Conservation (phyloP, 2,329 filamentous ascomycete genomes). For the Hypomyces rosellus region DNA sequence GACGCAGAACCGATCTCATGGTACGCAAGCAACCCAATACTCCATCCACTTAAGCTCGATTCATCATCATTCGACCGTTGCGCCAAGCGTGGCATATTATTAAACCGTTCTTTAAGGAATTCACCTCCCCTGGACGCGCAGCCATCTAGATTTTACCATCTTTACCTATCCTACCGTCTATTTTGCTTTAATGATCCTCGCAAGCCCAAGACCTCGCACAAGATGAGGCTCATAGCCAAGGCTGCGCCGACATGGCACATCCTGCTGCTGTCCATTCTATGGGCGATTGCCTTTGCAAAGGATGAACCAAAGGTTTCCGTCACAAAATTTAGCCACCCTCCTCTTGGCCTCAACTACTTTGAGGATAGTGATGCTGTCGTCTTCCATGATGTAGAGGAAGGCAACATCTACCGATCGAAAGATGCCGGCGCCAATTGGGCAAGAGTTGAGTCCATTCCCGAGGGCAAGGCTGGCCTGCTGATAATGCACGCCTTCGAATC, state of each 20-base stretch:
- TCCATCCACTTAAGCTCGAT: not conserved
- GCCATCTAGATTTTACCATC: not conserved
- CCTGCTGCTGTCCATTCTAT: conserved; percentile 45
- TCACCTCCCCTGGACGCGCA: not conserved
- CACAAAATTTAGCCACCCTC: conserved; percentile 59
- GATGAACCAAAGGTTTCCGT: conserved; percentile 60
- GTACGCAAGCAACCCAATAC: conserved; percentile 10
- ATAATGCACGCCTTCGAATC: conserved; percentile 73
- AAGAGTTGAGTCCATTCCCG: conserved; percentile 55
- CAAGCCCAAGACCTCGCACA: conserved; percentile 30
- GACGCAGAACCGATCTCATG: conserved; percentile 7
- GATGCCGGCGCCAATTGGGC: conserved; percentile 79
- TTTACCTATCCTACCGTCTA: not conserved
- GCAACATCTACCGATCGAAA: conserved; percentile 67
- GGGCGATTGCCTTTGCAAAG: conserved; percentile 44
- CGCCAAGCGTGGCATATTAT: not conserved
- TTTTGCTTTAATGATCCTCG: conserved; percentile 37
- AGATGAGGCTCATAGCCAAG: conserved; percentile 50
- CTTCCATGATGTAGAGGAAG: conserved; percentile 59
- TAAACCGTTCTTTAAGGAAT: not conserved
- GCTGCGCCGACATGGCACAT: conserved; percentile 41
- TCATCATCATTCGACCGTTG: not conserved
- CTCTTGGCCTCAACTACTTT: conserved; percentile 77
- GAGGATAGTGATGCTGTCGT: conserved; percentile 79
- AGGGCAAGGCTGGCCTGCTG: conserved; percentile 57